Evolutionary conservation across 441 rosid genomes (phyloP), one percentile per base, ranked within the genome.

Genomic region (Raphanus hybrid): DNA sequence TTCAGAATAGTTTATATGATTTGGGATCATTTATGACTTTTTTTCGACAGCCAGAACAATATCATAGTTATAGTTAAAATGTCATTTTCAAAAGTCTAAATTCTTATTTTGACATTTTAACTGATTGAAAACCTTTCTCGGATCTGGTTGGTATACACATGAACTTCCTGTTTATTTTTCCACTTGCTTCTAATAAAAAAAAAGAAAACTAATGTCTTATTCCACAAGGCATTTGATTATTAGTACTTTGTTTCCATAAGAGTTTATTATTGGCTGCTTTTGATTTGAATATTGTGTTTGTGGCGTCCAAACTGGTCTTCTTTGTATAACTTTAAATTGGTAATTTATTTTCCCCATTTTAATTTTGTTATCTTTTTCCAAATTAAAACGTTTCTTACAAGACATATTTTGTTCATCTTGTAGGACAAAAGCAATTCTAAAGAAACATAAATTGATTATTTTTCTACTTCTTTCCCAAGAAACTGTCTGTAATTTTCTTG

Each of bases 291-390:
- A 23, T 71, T 5, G 16, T 37, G 63, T 35, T 48, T 73, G 67
- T 62, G 71, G 78, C 71, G 70, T 73, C 39, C 70, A 67, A 67
- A 73, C 65, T 78, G 61, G 60, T 72, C 41, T 67, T 72, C 41
- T 72, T 66, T 66, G 48, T 71, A 45, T 48, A 3, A 67, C 10
- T 12, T 34, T 32, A n/a, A 29, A 37, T 59, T 66, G 48, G 64
- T 58, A 58, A 71, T 71, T 71, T 59, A 64, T 61, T 62, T 61
- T 32, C 12, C 48, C 35, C 6, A 34, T 3, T 48, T 3, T 11
- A 3, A 23, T 23, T 23, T 23, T 32, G 35, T 32, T 32, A 32
- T 32, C 35, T 32, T 32, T 32, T 32, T 32, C 35, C 35, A 32
- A 32, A 32, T 32, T 32, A 5, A 32, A 32, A 32, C 35, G 35